Evolutionary conservation across 2,329 filamentous ascomycete genomes (phyloP).

Genomic region (Diaporthe vexans): DNA sequence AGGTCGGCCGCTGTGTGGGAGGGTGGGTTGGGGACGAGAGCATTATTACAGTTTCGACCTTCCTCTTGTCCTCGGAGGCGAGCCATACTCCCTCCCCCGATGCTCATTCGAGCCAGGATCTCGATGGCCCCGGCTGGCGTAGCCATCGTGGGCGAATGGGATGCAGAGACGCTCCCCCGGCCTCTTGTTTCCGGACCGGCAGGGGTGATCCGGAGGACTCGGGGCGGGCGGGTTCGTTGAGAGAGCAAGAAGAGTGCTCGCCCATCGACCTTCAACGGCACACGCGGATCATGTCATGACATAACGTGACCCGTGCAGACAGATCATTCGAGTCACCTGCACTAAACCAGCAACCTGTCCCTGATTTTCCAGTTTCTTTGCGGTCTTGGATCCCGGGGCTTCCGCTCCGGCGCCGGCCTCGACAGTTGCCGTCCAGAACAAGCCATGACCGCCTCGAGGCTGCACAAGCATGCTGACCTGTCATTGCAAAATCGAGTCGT

Average conservation of each 20-base stretch:
- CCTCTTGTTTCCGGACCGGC: conserved; percentile 1
- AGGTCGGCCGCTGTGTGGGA: not conserved
- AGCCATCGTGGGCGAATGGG: conserved; percentile 6
- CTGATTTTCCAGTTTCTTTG: not conserved
- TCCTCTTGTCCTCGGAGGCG: conserved; percentile 6
- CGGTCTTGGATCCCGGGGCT: conserved; percentile 18
- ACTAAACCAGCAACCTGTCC: not conserved
- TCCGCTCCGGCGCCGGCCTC: conserved; percentile 23
- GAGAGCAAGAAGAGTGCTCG: not conserved
- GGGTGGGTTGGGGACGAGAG: not conserved
- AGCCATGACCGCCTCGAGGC: not conserved
- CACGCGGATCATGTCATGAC: conserved; percentile 35
- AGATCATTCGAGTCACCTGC: conserved; percentile 8
- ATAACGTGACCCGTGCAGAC: conserved; percentile 33
- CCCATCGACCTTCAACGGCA: not conserved
- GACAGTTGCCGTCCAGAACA: conserved; percentile 1
- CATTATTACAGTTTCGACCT: not conserved
- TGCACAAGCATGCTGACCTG: not conserved
- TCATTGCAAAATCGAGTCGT: not conserved
- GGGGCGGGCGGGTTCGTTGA: not conserved
- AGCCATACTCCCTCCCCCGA: not conserved
- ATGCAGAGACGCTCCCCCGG: not conserved
- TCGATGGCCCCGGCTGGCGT: not conserved
- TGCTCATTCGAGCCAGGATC: not conserved
- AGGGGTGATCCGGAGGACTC: conserved; percentile 23